Evolutionary conservation across 2,329 filamentous ascomycete species (phyloP).

Genomic region (Cercospora sojina): DNA sequence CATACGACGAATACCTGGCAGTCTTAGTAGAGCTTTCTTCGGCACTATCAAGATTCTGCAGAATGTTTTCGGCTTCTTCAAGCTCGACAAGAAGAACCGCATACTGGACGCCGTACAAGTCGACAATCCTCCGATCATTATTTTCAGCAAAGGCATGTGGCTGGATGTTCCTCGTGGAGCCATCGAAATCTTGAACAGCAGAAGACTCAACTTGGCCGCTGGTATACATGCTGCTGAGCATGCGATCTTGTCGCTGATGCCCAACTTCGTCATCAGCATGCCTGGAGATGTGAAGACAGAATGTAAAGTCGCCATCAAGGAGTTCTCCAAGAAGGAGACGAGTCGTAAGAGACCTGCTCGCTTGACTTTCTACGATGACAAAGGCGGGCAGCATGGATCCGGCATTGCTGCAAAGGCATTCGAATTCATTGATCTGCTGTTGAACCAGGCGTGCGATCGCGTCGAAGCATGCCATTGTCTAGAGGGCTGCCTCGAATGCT

Average conservation of each 20-base stretch:
- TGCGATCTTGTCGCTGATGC: conserved; percentile 80
- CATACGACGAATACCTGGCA: conserved; percentile 68
- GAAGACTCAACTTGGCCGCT: conserved; percentile 76
- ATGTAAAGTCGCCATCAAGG: conserved; percentile 85
- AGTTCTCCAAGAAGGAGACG: conserved; percentile 71
- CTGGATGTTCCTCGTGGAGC: conserved; percentile 80
- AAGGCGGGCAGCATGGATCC: conserved; percentile 77
- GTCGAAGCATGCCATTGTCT: conserved; percentile 74
- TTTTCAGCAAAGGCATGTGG: conserved; percentile 90
- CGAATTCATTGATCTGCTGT: conserved; percentile 79
- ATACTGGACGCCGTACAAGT: conserved; percentile 91
- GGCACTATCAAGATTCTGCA: conserved; percentile 83
- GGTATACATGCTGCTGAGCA: conserved; percentile 96
- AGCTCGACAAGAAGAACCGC: conserved; percentile 79
- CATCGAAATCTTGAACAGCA: conserved; percentile 71
- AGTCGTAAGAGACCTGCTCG: conserved; percentile 79
- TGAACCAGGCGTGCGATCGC: conserved; percentile 72
- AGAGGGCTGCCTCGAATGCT: conserved; percentile 85
- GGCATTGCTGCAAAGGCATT: conserved; percentile 93
- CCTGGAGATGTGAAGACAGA: conserved; percentile 92
- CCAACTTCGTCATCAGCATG: conserved; percentile 85
- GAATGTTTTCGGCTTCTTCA: conserved; percentile 95
- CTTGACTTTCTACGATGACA: conserved; percentile 91
- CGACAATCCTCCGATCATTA: conserved; percentile 86
- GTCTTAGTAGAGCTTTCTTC: conserved; percentile 72